These are phyloP conservation scores for Picea abies DNA, from an alignment of 83 land plant species.

Conservation along the genomic window DNA sequence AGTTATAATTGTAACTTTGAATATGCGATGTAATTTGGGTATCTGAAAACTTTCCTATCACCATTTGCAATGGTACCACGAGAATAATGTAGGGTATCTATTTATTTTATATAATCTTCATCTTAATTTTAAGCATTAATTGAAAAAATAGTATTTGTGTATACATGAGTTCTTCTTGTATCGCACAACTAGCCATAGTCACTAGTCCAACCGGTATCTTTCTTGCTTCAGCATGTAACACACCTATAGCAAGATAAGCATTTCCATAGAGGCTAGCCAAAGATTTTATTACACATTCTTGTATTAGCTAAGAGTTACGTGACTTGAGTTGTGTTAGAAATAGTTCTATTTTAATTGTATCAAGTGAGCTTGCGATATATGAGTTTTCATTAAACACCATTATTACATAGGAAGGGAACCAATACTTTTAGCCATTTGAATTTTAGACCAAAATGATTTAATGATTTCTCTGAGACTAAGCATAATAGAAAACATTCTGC, in stretches of 20 bases:
- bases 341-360: constrained; percentile 41
- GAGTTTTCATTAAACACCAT: constrained; percentile 58
- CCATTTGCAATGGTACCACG: too few species aligned
- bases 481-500: constrained; percentile 63
- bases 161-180: constrained; percentile 61
- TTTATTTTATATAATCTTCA: too few species aligned
- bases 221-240: constrained; percentile 70
- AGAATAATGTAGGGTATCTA: too few species aligned
- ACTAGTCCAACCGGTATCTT: constrained; percentile 69
- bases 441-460: constrained; percentile 36
- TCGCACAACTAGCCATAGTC: constrained; percentile 66
- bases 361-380: constrained; percentile 31
- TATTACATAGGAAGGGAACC: constrained; percentile 75
- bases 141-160: too few species aligned
- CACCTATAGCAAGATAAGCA: constrained; percentile 32
- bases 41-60: too few species aligned
- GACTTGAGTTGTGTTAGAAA: constrained; percentile 61
- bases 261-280: constrained; percentile 85
- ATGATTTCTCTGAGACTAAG: constrained; percentile 60
- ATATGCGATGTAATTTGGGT: not conserved
- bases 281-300: constrained; percentile 84
- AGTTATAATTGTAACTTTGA: not conserved
- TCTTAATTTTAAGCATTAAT: too few species aligned
- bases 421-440: constrained; percentile 69
- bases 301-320: constrained; percentile 45